Percentiles rank a stretch among this genome's conserved stretches.
Evolutionary conservation across 1,139 yeast species (phyloP).

Genomic region (Geotrichum reessii): DNA sequence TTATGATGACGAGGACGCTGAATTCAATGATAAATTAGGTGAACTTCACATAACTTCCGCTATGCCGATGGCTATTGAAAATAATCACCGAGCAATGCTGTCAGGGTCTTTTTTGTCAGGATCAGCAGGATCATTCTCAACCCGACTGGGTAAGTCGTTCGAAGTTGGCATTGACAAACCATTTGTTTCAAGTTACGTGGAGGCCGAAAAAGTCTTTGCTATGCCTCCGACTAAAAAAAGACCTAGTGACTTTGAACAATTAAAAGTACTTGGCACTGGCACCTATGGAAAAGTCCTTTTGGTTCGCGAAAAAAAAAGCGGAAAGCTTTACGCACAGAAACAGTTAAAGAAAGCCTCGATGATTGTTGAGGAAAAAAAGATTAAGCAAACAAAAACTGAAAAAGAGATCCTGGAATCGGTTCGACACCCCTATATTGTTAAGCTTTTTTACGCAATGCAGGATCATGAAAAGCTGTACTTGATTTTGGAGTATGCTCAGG

Average conservation of each 20-base stretch:
- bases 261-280: conserved; percentile 83
- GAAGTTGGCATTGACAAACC: conserved; percentile 43
- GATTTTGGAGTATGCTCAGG: conserved; percentile 80
- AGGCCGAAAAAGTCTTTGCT: conserved; percentile 3
- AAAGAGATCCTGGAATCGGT: conserved; percentile 62
- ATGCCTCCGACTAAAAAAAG: conserved; percentile 26
- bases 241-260: conserved; percentile 62
- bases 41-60: conserved; percentile 17
- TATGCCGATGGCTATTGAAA: conserved; percentile 14
- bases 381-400: conserved; percentile 67
- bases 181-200: conserved; percentile 33
- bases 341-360: conserved; percentile 78
- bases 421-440: conserved; percentile 83
- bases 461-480: conserved; percentile 75
- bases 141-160: conserved; percentile 45
- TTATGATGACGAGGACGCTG: conserved; percentile 20
- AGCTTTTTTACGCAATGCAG: conserved; percentile 83
- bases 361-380: conserved; percentile 44
- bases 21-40: conserved; percentile 18
- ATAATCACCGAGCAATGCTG: conserved; percentile 15
- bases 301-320: conserved; percentile 62
- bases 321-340: conserved; percentile 78
- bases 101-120: conserved; percentile 19
- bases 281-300: conserved; percentile 85
- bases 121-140: conserved; percentile 20